Percentiles rank a stretch among this genome's conserved stretches.
These are phyloP conservation scores for Chenopodium album DNA, from an alignment of 148 eudicot genomes.

Conservation along the genomic window DNA sequence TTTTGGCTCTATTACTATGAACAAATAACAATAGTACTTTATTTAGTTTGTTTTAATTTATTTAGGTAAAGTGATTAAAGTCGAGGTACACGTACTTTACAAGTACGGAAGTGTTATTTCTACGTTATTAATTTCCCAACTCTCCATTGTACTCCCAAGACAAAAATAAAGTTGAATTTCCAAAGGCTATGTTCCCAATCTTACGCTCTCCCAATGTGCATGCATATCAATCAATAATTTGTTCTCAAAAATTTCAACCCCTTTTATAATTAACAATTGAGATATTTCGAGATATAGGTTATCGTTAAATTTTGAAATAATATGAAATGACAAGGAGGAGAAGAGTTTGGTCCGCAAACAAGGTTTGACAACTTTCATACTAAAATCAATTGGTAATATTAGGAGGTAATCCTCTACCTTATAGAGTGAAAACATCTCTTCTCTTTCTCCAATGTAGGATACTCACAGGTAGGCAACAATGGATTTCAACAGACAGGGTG, in stretches of 20 bases:
- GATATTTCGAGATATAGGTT: too few species aligned
- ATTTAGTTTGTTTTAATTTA: neutral
- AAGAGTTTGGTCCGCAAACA: too few species aligned
- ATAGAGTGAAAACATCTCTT: too few species aligned
- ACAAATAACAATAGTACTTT: neutral
- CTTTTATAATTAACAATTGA: neutral
- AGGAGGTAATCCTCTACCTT: too few species aligned
- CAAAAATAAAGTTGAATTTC: neutral
- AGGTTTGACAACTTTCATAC: too few species aligned
- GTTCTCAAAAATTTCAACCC: neutral
- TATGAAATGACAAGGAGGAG: too few species aligned
- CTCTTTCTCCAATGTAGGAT: too few species aligned
- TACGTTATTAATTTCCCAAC: neutral
- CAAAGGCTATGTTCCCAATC: neutral
- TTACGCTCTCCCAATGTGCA: slow-evolving; percentile 20
- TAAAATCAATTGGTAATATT: too few species aligned
- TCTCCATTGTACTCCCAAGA: neutral
- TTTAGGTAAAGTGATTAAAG: neutral
- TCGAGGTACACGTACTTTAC: slow-evolving; percentile 23
- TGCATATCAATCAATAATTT: slow-evolving; percentile 6
- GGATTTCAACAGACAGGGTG: too few species aligned
- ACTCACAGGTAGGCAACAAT: too few species aligned
- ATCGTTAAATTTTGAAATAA: too few species aligned
- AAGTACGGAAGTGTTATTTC: slow-evolving; percentile 28
- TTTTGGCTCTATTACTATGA: neutral